Conservation (phyloP, 1,139 yeast species). For the Hansenula lynferdii region DNA sequence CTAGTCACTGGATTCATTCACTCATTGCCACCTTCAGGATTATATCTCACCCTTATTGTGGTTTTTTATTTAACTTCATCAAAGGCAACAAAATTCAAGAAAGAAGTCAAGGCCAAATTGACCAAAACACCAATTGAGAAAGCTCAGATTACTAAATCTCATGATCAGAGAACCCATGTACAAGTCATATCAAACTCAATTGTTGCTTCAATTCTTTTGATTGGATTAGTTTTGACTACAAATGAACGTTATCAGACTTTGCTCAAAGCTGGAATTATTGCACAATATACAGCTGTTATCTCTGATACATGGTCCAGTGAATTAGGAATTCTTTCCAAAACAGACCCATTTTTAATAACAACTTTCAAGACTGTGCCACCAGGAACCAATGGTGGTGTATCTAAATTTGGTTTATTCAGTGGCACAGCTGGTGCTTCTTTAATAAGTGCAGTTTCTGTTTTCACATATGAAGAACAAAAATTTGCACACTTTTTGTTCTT, state of each 20-base stretch:
- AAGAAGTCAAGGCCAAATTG: conserved; percentile 17
- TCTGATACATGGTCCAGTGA: conserved; percentile 49
- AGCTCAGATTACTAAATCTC: conserved; percentile 9
- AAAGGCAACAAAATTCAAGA: conserved; percentile 33
- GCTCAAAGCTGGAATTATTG: conserved; percentile 29
- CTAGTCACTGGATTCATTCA: conserved; percentile 35
- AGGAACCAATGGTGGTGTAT: conserved; percentile 47
- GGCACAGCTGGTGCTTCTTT: conserved; percentile 35
- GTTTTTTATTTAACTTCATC: conserved; percentile 38
- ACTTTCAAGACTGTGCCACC: conserved; percentile 37
- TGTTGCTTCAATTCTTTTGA: conserved; percentile 26
- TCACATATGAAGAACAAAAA: conserved; percentile 12
- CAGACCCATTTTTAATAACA: conserved; percentile 37
- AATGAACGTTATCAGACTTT: conserved; percentile 6
- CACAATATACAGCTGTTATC: conserved; percentile 42
- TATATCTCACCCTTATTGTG: conserved; percentile 30
- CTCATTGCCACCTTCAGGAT: conserved; percentile 31
- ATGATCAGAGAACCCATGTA: conserved; percentile 30
- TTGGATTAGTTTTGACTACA: conserved; percentile 11
- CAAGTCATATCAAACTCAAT: conserved; percentile 41
- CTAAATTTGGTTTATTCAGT: conserved; percentile 33
- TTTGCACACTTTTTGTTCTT: conserved; percentile 24
- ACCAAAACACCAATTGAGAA: conserved; percentile 23
- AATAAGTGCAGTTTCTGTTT: conserved; percentile 28
- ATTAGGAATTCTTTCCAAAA: conserved; percentile 37